Percentiles rank a stretch among this genome's conserved stretches.
Evolutionary conservation across 345 rosid genomes (phyloP).

Genomic region (Brassica juncea): DNA sequence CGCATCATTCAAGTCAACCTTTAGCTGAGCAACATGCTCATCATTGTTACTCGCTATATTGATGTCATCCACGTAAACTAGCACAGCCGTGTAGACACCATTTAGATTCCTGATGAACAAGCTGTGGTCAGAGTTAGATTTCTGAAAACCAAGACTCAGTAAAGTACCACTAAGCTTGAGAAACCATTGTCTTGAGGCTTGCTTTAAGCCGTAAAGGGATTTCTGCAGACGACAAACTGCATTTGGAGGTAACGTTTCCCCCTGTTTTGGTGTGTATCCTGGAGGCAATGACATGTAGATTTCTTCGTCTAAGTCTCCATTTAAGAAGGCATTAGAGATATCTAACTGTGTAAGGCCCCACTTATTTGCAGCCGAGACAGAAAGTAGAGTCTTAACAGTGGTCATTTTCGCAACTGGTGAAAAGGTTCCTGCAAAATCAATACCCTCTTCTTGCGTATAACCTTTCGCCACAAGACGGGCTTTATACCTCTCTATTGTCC

Average conservation of each 20-base stretch:
- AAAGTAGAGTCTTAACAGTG: neutral
- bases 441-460: too few species aligned
- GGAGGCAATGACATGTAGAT: neutral
- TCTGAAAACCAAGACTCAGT: neutral
- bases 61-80: neutral
- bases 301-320: neutral
- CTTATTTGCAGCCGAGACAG: neutral
- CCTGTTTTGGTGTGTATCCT: neutral
- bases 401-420: neutral
- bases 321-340: neutral
- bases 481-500: too few species aligned
- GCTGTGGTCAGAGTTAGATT: neutral
- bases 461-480: too few species aligned
- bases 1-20: too few species aligned
- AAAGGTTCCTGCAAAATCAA: too few species aligned
- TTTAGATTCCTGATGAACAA: neutral
- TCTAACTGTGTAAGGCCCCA: neutral
- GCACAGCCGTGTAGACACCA: neutral
- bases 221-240: neutral
- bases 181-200: neutral
- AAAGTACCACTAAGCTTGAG: neutral
- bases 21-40: neutral
- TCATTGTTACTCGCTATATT: neutral
- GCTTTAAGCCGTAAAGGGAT: neutral
- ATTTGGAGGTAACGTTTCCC: neutral